Percentiles rank a stretch among this genome's conserved stretches.
These are phyloP conservation scores for Thyridium curvatum DNA, from an alignment of 2,329 filamentous ascomycete genomes.

Conservation along the genomic window DNA sequence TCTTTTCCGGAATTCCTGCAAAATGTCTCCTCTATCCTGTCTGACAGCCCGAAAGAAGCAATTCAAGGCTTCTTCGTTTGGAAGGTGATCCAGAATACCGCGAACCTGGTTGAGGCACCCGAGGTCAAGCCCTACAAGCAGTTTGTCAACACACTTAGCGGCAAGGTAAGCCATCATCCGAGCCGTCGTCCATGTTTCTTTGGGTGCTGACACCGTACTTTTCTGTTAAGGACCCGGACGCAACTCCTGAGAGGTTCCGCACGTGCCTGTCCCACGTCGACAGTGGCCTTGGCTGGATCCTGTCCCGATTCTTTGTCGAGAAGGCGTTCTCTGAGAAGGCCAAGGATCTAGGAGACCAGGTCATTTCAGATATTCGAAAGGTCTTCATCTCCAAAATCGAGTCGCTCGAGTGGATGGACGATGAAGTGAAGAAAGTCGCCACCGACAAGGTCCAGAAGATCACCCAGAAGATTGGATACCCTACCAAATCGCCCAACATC, in stretches of 20 bases:
- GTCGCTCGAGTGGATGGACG: conserved; percentile 57
- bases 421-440: conserved; percentile 51
- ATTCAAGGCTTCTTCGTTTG: conserved; percentile 59
- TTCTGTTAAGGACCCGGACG: conserved; percentile 44
- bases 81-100: conserved; percentile 52
- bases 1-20: conserved; percentile 54
- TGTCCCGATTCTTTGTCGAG: conserved; percentile 66
- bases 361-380: conserved; percentile 65
- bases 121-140: conserved; percentile 51
- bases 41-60: conserved; percentile 44
- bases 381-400: conserved; percentile 56
- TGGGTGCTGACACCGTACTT: no score
- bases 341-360: conserved; percentile 60
- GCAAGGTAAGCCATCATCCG: conserved; percentile 30
- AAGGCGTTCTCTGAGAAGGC: conserved; percentile 61
- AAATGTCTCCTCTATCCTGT: conserved; percentile 49
- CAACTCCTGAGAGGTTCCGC: conserved; percentile 59
- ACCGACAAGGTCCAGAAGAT: conserved; percentile 63
- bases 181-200: not conserved
- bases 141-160: conserved; percentile 55
- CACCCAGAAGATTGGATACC: conserved; percentile 62
- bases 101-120: conserved; percentile 48
- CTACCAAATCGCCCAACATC: conserved; percentile 49
- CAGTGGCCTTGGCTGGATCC: conserved; percentile 56
- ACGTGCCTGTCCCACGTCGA: conserved; percentile 56